These are phyloP conservation scores for Fusarium redolens DNA, from an alignment of 2,329 filamentous ascomycete genomes.

Conservation along the genomic window DNA sequence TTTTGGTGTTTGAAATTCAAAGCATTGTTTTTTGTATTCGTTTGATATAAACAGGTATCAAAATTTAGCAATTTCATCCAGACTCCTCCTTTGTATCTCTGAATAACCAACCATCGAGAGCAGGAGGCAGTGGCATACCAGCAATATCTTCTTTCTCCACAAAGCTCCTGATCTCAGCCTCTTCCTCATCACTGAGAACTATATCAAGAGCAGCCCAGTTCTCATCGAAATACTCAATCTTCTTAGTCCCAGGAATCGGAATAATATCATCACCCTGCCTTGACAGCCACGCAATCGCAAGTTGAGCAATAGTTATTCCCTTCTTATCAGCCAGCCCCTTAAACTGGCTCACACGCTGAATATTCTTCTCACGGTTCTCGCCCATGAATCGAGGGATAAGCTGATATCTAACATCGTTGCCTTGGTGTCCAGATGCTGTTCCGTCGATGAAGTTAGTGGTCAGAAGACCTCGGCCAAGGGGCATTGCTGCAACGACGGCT, in stretches of 20 bases:
- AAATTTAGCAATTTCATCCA: background rate
- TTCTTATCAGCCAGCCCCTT: constrained; percentile 63
- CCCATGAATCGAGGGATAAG: constrained; percentile 22
- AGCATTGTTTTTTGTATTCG: no score
- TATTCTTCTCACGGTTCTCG: constrained; percentile 57
- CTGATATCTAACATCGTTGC: constrained; percentile 1
- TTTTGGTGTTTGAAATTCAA: background rate
- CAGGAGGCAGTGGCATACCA: background rate
- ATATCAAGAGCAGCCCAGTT: constrained; percentile 51
- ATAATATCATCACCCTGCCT: constrained; percentile 67
- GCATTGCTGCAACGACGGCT: constrained; percentile 67
- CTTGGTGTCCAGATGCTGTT: constrained; percentile 52
- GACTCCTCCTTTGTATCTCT: constrained; percentile 7
- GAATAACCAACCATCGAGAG: background rate
- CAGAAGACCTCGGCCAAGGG: constrained; percentile 69
- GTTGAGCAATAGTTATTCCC: constrained; percentile 62
- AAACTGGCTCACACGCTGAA: constrained; percentile 62
- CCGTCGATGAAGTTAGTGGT: constrained; percentile 59
- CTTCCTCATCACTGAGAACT: constrained; percentile 46
- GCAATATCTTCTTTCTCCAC: constrained; percentile 18
- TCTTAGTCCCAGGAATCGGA: constrained; percentile 62
- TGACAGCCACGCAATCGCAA: constrained; percentile 71
- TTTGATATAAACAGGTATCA: background rate
- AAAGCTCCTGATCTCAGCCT: constrained; percentile 43
- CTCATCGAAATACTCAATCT: constrained; percentile 54